These are phyloP conservation scores for Neocatenulostroma microsporum DNA, from an alignment of 2,329 filamentous ascomycete species.

Conservation along the genomic window DNA sequence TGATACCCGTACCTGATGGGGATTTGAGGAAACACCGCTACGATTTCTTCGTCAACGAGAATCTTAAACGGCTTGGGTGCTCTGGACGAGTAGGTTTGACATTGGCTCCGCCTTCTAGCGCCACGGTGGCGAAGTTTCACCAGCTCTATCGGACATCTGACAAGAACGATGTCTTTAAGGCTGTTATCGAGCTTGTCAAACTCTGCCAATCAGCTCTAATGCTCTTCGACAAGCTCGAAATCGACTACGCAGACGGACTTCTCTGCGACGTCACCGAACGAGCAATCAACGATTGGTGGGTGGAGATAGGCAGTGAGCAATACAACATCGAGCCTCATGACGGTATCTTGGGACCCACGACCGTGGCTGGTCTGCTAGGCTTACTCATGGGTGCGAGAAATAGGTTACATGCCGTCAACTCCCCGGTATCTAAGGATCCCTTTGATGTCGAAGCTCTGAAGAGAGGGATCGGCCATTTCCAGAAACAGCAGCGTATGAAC, in stretches of 20 bases:
- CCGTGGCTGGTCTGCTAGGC: slow-evolving; percentile 78
- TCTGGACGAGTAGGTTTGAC: slow-evolving; percentile 82
- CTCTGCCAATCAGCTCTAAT: slow-evolving; percentile 83
- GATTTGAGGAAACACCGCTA: slow-evolving; percentile 73
- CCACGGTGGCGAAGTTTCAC: slow-evolving; percentile 83
- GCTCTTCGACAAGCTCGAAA: slow-evolving; percentile 78
- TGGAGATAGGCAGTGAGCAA: slow-evolving; percentile 81
- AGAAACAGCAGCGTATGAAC: slow-evolving; percentile 77
- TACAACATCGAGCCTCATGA: slow-evolving; percentile 91
- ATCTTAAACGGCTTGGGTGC: slow-evolving; percentile 85
- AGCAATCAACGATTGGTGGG: slow-evolving; percentile 92
- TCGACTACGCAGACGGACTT: slow-evolving; percentile 82
- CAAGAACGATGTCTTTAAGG: slow-evolving; percentile 65
- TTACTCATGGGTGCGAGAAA: slow-evolving; percentile 86
- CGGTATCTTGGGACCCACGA: slow-evolving; percentile 84
- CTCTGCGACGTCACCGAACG: slow-evolving; percentile 89
- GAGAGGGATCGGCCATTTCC: slow-evolving; percentile 76
- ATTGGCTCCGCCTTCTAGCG: slow-evolving; percentile 66
- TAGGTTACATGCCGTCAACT: slow-evolving; percentile 73
- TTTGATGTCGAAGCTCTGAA: slow-evolving; percentile 81
- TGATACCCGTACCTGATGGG: slow-evolving; percentile 83
- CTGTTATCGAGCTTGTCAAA: slow-evolving; percentile 82
- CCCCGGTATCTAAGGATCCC: slow-evolving; percentile 79
- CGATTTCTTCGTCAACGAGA: slow-evolving; percentile 87
- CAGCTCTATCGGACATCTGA: slow-evolving; percentile 85